phyloP scores from a whole-genome alignment of 768 basidiomycete species.

The Trichaptum fuscoviolaceum region DNA sequence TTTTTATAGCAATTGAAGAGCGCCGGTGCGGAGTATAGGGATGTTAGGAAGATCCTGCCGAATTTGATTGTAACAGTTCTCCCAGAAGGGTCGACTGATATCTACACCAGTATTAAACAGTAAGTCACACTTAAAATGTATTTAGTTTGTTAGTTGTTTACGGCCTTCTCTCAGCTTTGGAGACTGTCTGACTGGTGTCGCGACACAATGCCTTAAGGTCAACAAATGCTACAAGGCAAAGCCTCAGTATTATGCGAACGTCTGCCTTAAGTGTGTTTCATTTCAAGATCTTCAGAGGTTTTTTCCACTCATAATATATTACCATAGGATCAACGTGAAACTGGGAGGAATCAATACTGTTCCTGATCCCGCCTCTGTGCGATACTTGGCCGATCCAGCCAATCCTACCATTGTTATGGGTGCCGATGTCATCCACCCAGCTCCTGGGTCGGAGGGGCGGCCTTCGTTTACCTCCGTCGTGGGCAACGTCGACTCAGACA shows the following conservation, averaged over 20 bases:
- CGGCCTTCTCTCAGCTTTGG: constrained; percentile 51
- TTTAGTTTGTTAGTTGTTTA: constrained; percentile 7
- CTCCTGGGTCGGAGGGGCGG: constrained; percentile 70
- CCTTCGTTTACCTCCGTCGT: constrained; percentile 82
- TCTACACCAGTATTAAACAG: constrained; percentile 78
- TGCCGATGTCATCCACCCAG: constrained; percentile 80
- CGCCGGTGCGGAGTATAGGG: constrained; percentile 42
- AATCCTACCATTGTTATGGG: constrained; percentile 81
- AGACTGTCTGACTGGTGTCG: constrained; percentile 65
- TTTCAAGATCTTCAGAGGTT: neutral
- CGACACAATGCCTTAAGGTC: constrained; percentile 74
- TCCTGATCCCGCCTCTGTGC: constrained; percentile 63
- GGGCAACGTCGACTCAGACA: constrained; percentile 71
- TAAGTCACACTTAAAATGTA: constrained; percentile 29
- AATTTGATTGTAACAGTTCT: constrained; percentile 61
- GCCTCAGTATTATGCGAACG: constrained; percentile 76
- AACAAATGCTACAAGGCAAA: constrained; percentile 63
- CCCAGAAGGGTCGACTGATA: constrained; percentile 70
- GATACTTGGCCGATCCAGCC: constrained; percentile 58
- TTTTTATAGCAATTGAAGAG: constrained; percentile 39
- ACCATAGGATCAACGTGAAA: constrained; percentile 70
- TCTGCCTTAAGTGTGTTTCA: constrained; percentile 62
- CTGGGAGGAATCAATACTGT: constrained; percentile 79
- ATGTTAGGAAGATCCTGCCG: constrained; percentile 39
- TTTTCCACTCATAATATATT: constrained; percentile 4